Percentiles rank a stretch among this genome's conserved stretches.
These are phyloP conservation scores for Hemileccinum impolitum DNA, from an alignment of 768 basidiomycete species.

Conservation along the genomic window DNA sequence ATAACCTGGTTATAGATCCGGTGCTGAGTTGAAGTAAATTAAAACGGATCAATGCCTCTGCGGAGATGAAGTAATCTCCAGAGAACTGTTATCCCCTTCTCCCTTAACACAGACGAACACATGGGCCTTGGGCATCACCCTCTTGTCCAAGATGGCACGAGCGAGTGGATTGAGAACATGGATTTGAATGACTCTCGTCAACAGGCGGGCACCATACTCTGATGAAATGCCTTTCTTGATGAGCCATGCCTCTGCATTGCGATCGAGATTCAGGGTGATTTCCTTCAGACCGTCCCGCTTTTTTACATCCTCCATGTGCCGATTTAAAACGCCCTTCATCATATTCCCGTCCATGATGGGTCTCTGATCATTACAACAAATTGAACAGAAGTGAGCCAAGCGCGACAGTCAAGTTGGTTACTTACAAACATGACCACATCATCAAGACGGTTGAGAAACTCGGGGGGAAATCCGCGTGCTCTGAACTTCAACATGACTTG, in stretches of 20 bases:
- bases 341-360: not conserved
- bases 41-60: too few relatives aligned
- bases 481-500: constrained; percentile 75
- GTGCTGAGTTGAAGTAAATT: too few relatives aligned
- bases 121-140: not conserved
- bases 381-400: too few relatives aligned
- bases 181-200: constrained; percentile 44
- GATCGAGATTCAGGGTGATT: not conserved
- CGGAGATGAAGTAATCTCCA: too few relatives aligned
- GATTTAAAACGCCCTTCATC: constrained; percentile 37
- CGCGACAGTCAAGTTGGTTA: not conserved
- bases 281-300: constrained; percentile 1
- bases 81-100: too few relatives aligned
- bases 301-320: constrained; percentile 21
- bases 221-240: not conserved
- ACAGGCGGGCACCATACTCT: constrained; percentile 46
- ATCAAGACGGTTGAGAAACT: constrained; percentile 84
- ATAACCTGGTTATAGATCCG: too few relatives aligned
- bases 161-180: constrained; percentile 51
- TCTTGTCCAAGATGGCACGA: constrained; percentile 32
- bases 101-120: too few relatives aligned
- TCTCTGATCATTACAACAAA: not conserved
- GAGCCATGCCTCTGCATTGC: not conserved
- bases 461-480: constrained; percentile 73
- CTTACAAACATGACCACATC: constrained; percentile 62